Base-by-base conservation (phyloP, 2,329 filamentous ascomycete species). In the Nemania diffusa region DNA sequence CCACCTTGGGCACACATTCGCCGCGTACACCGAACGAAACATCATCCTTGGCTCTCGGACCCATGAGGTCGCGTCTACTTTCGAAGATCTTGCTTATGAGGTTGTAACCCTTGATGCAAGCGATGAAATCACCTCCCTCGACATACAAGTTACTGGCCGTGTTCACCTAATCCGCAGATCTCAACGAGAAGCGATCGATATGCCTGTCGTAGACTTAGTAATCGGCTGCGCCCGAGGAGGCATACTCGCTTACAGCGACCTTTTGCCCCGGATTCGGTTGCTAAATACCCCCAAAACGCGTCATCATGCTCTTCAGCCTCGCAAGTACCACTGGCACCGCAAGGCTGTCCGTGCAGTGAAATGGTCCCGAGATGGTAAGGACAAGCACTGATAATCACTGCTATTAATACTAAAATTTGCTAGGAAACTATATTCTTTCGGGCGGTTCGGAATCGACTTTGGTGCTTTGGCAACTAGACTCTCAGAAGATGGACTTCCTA, bases 401-500 rank as follows among this genome's bases (percentile, higher is more conserved):
- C 15, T 37, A 8, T 17, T 40, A 7, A 22, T 37, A 52, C 73
- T 76, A 68, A 76, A 64, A 42, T 26, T 24, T 34, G 22, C 6
- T 72, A 96, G 92, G 93, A 57, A 94, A 97, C 77, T 99, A 99
- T 78, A 81, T 99, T 66, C 90, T 99, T 59, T 98, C 96, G 64
- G 96, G 96, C 76, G 96, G 96, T 34, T 89, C 90, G 24, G 96
- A 99, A 80, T 94, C 93, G 7, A 92, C 93, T 22, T 84, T 99
- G 48, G 92, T 97, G 8, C 83, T 97, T 34, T 98, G 94, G 94
- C 96, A 99, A 80, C 84, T 97, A 64, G 92, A 97, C 72, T 97
- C 95, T 0, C 90, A 90, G 69, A 91, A 91, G 77, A 89, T 89
- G 74, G 91, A 96, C 76, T 93, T 91, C 75, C 83, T 99, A 29